These are phyloP conservation scores for Geum urbanum DNA, from an alignment of 306 rosid genomes.

Conservation along the genomic window DNA sequence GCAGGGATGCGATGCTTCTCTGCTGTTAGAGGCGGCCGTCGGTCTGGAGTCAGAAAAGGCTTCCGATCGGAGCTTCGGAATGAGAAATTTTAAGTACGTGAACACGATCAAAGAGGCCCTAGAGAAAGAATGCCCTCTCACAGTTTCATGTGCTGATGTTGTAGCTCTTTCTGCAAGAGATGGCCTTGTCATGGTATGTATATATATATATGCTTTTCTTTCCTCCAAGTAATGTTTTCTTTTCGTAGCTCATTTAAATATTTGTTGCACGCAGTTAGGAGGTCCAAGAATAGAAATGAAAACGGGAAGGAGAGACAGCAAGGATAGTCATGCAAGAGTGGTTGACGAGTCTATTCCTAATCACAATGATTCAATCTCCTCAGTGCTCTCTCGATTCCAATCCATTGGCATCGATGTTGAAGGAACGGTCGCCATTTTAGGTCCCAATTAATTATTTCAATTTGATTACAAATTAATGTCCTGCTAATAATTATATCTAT, in stretches of 20 bases:
- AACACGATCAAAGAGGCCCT: conserved; percentile 61
- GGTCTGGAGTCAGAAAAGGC: conserved; percentile 60
- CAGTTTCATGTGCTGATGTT: conserved; percentile 87
- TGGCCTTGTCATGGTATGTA: conserved; percentile 54
- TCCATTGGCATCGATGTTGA: conserved; percentile 64
- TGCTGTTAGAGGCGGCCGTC: conserved; percentile 36
- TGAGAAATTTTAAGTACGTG: conserved; percentile 81
- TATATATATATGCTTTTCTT: neutral
- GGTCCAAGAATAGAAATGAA: conserved; percentile 72
- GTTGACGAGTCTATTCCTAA: conserved; percentile 57
- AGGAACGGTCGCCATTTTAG: conserved; percentile 72
- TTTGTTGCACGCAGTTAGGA: conserved; percentile 45
- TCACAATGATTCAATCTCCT: conserved; percentile 64
- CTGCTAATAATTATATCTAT: too few relatives aligned
- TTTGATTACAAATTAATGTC: neutral
- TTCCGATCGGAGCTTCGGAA: conserved; percentile 59
- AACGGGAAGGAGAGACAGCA: conserved; percentile 77
- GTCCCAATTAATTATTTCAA: conserved; percentile 19
- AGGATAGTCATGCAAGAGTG: conserved; percentile 34
- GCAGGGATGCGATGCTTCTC: conserved; percentile 87
- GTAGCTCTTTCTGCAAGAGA: conserved; percentile 84
- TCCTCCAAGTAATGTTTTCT: neutral
- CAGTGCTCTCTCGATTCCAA: conserved; percentile 66
- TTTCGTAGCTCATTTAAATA: too few relatives aligned
- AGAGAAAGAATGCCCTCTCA: conserved; percentile 59